A percentile compares a stretch with the other conserved stretches of the same genome.
Conservation (phyloP, 1,284 basidiomycete genomes). For the Xerocomus cyaneibrunnescens region DNA sequence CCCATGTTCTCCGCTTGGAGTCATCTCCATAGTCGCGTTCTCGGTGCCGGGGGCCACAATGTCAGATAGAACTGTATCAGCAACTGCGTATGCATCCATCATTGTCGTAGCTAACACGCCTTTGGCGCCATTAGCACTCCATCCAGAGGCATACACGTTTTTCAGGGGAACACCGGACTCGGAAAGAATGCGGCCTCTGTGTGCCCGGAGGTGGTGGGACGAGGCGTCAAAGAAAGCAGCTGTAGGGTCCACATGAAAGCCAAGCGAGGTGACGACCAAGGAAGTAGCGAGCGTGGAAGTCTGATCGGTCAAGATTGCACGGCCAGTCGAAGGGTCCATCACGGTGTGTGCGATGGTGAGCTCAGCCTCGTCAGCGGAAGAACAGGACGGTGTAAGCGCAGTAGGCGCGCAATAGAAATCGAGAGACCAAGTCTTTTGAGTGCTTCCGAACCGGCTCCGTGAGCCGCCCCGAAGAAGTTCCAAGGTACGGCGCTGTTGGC, state of each 20-base stretch:
- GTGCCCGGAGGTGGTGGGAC: conserved; percentile 54
- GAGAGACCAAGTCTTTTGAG: conserved; percentile 72
- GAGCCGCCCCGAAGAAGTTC: conserved; percentile 72
- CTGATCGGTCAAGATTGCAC: conserved; percentile 62
- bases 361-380: conserved; percentile 33
- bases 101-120: conserved; percentile 95
- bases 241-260: conserved; percentile 75
- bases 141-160: conserved; percentile 90
- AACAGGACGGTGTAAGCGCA: conserved; percentile 41
- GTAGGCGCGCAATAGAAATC: conserved; percentile 78
- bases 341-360: conserved; percentile 60
- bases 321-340: conserved; percentile 49
- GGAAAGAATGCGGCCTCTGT: conserved; percentile 53
- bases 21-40: conserved; percentile 18
- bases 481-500: conserved; percentile 68
- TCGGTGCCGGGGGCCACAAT: conserved; percentile 26
- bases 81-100: conserved; percentile 86
- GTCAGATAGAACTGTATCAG: conserved; percentile 69
- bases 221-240: conserved; percentile 53
- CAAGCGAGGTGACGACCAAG: conserved; percentile 86
- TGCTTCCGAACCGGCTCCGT: conserved; percentile 46
- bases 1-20: conserved; percentile 10
- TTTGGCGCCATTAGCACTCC: conserved; percentile 90
- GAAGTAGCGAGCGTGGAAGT: conserved; percentile 60
- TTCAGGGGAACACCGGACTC: conserved; percentile 43